A percentile compares a stretch with the other conserved stretches of the same genome.
Conservation (phyloP, 1,284 basidiomycete species). For the Naganishia sp. region DNA sequence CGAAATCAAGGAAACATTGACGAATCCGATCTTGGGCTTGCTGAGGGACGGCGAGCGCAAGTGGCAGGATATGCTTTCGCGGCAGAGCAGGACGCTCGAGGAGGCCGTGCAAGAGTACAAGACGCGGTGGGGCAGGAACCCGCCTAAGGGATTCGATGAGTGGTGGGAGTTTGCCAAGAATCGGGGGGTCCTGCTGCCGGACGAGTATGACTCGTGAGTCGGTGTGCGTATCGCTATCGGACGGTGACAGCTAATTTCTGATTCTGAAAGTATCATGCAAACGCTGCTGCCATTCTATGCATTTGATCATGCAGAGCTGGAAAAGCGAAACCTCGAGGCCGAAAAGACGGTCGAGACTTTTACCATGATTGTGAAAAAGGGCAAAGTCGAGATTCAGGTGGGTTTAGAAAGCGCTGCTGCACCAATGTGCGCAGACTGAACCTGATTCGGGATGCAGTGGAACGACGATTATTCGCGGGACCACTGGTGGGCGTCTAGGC, state of each 20-base stretch:
- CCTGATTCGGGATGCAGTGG: slow-evolving; percentile 39
- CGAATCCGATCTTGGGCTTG: slow-evolving; percentile 54
- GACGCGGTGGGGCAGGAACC: slow-evolving; percentile 51
- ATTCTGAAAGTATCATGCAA: slow-evolving; percentile 49
- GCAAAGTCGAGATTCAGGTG: slow-evolving; percentile 51
- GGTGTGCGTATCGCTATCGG: neutral
- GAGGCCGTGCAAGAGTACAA: slow-evolving; percentile 56
- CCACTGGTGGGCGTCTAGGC: slow-evolving; percentile 50
- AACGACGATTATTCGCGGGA: slow-evolving; percentile 55
- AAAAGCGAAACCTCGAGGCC: slow-evolving; percentile 44
- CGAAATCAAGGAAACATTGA: slow-evolving; percentile 31
- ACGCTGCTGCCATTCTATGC: slow-evolving; percentile 52
- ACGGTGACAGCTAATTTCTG: neutral
- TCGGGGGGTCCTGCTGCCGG: slow-evolving; percentile 48
- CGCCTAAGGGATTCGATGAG: slow-evolving; percentile 54
- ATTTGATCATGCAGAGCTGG: slow-evolving; percentile 45
- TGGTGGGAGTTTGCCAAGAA: slow-evolving; percentile 44
- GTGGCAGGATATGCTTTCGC: slow-evolving; percentile 53
- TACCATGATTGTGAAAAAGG: slow-evolving; percentile 52
- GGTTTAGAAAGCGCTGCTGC: neutral
- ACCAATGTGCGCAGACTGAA: neutral
- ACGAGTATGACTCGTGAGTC: slow-evolving; percentile 53
- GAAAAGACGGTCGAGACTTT: slow-evolving; percentile 54
- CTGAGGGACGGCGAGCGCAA: slow-evolving; percentile 55
- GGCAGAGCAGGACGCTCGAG: slow-evolving; percentile 56